Percentiles rank a stretch among this genome's conserved stretches.
These are phyloP conservation scores for Yamadazyma philogaea DNA, from an alignment of 805 yeast species.

Conservation along the genomic window DNA sequence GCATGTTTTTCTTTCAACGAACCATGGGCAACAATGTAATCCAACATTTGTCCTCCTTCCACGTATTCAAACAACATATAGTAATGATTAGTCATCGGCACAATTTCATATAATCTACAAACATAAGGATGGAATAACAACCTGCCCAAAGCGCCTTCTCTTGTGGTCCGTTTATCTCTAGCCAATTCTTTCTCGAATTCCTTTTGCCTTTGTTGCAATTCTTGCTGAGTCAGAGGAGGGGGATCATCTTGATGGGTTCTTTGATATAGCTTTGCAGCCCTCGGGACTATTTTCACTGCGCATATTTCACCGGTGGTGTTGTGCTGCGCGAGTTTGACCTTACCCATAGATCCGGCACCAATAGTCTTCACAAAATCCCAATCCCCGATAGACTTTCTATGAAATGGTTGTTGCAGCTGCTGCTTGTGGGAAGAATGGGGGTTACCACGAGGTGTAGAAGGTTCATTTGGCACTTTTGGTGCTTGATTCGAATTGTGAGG, in stretches of 20 bases:
- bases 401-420: slow-evolving; percentile 49
- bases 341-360: slow-evolving; percentile 99
- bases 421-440: slow-evolving; percentile 1
- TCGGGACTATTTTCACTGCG: slow-evolving; percentile 88
- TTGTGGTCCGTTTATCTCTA: slow-evolving; percentile 84
- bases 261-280: slow-evolving; percentile 77
- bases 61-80: slow-evolving; percentile 96
- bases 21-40: slow-evolving; percentile 95
- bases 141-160: slow-evolving; percentile 94
- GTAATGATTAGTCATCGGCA: slow-evolving; percentile 94
- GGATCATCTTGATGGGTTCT: slow-evolving; percentile 69
- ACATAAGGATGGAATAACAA: slow-evolving; percentile 88
- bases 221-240: slow-evolving; percentile 59
- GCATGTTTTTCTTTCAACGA: slow-evolving; percentile 91
- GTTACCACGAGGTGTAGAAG: not conserved
- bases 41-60: slow-evolving; percentile 96
- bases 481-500: not conserved
- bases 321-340: slow-evolving; percentile 91
- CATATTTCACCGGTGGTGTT: slow-evolving; percentile 77
- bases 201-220: slow-evolving; percentile 57
- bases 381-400: slow-evolving; percentile 88
- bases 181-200: slow-evolving; percentile 81
- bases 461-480: not conserved
- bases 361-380: slow-evolving; percentile 95
- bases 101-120: slow-evolving; percentile 88